A percentile compares a stretch with the other conserved stretches of the same genome.
Evolutionary conservation across 2,329 filamentous ascomycete species (phyloP).

Genomic region (Cercospora janseana): DNA sequence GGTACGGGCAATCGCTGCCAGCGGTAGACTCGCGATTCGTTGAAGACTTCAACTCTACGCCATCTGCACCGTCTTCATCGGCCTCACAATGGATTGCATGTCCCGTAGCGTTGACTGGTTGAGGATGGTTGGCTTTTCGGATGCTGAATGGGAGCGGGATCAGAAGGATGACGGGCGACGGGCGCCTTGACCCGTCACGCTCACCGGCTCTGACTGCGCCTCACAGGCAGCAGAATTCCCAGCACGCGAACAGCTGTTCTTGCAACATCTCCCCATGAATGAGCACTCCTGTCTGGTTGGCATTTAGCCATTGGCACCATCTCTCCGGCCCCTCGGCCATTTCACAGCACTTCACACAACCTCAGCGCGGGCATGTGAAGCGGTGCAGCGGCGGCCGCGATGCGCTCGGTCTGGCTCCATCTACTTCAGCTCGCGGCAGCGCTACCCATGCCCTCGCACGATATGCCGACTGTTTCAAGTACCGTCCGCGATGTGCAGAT

Average conservation of each 20-base stretch:
- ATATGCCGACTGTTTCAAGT: slow-evolving; percentile 5
- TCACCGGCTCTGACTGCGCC: slow-evolving; percentile 14
- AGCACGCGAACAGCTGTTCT: slow-evolving; percentile 13
- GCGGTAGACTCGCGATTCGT: not conserved
- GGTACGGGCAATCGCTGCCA: too few relatives aligned
- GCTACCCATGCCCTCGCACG: slow-evolving; percentile 16
- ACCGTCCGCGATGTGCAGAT: slow-evolving; percentile 17
- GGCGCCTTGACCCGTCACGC: slow-evolving; percentile 4
- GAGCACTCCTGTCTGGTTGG: not conserved
- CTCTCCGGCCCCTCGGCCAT: not conserved
- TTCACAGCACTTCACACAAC: not conserved
- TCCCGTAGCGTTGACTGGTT: not conserved
- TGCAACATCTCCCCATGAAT: not conserved
- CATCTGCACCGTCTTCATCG: not conserved
- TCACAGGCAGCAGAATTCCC: slow-evolving; percentile 12
- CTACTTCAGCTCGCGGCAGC: slow-evolving; percentile 22
- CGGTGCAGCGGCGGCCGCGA: slow-evolving; percentile 13
- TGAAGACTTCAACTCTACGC: not conserved
- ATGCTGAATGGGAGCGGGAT: not conserved
- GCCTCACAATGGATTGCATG: not conserved
- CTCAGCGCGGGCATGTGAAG: slow-evolving; percentile 2
- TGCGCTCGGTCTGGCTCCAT: slow-evolving; percentile 32
- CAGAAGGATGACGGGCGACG: not conserved
- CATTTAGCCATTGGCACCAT: not conserved
- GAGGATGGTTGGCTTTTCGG: too few relatives aligned